Conservation (phyloP, 371 early-diverging fungal genomes). For the Edhazardia aedis region DNA sequence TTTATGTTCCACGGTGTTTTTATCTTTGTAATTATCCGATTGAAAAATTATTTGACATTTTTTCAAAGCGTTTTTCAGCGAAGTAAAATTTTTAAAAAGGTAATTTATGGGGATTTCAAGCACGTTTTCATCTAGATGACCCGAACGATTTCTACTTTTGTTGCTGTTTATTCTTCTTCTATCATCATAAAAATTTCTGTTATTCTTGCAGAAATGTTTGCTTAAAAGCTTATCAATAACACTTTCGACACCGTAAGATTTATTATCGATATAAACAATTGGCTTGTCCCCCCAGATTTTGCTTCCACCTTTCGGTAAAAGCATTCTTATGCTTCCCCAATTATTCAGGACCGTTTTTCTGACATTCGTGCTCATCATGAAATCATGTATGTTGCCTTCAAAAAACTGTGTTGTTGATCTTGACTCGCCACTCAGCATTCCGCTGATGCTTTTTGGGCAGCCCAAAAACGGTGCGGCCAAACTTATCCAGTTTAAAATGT, state of each 20-base stretch:
- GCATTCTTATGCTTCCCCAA: conserved; percentile 57
- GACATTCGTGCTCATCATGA: conserved; percentile 58
- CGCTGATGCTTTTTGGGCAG: conserved; percentile 60
- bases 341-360: conserved; percentile 55
- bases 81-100: too few relatives aligned
- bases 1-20: too few relatives aligned
- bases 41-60: too few relatives aligned
- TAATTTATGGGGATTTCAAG: neutral
- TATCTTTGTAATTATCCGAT: neutral
- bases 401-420: conserved; percentile 62
- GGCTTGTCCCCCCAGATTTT: conserved; percentile 53
- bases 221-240: conserved; percentile 17
- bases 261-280: neutral
- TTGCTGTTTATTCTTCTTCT: too few relatives aligned
- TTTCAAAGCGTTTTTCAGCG: neutral
- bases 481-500: too few relatives aligned
- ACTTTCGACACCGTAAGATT: conserved; percentile 15
- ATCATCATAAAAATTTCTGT: neutral
- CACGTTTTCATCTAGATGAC: too few relatives aligned
- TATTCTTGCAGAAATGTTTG: neutral
- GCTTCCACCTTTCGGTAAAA: conserved; percentile 66
- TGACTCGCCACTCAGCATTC: conserved; percentile 53
- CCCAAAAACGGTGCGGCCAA: conserved; percentile 69
- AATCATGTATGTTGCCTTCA: conserved; percentile 57
- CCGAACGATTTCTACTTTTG: too few relatives aligned